phyloP scores from a whole-genome alignment of 148 eudicot species.

The Amaranthus palmeri region DNA sequence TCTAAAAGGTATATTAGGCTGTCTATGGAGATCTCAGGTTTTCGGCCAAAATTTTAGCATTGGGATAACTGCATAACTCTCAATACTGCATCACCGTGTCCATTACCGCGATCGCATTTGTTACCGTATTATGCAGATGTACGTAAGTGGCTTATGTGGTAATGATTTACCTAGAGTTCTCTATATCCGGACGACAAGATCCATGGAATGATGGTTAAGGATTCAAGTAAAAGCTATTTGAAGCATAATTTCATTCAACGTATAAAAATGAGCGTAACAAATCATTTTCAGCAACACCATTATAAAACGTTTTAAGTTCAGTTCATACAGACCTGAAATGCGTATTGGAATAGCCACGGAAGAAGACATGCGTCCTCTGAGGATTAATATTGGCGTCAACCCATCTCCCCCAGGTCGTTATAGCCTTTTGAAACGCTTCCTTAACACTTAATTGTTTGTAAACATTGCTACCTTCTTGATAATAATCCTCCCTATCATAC shows the following conservation, averaged over 20 bases:
- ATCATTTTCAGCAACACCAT: neutral
- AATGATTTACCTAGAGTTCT: neutral
- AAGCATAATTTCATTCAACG: no score
- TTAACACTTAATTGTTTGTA: slow-evolving; percentile 59
- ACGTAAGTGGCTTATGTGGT: neutral
- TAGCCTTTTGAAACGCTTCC: slow-evolving; percentile 82
- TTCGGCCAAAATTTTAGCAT: no score
- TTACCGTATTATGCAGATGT: no score
- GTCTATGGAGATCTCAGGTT: no score
- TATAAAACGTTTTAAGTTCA: neutral
- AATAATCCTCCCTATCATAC: slow-evolving; percentile 64
- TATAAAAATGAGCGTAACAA: neutral
- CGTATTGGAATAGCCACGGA: slow-evolving; percentile 85
- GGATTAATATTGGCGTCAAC: slow-evolving; percentile 68
- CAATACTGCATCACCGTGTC: no score
- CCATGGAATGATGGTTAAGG: no score
- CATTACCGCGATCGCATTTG: no score
- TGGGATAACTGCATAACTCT: no score
- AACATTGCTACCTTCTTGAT: slow-evolving; percentile 92
- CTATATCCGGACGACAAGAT: neutral
- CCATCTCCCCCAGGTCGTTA: slow-evolving; percentile 98
- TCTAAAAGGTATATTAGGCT: no score
- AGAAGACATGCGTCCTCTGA: slow-evolving; percentile 57
- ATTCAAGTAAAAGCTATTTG: no score
- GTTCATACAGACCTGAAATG: slow-evolving; percentile 75